phyloP scores from a whole-genome alignment of 202 grass and related monocot genomes.

The Hordeum pubiflorum region DNA sequence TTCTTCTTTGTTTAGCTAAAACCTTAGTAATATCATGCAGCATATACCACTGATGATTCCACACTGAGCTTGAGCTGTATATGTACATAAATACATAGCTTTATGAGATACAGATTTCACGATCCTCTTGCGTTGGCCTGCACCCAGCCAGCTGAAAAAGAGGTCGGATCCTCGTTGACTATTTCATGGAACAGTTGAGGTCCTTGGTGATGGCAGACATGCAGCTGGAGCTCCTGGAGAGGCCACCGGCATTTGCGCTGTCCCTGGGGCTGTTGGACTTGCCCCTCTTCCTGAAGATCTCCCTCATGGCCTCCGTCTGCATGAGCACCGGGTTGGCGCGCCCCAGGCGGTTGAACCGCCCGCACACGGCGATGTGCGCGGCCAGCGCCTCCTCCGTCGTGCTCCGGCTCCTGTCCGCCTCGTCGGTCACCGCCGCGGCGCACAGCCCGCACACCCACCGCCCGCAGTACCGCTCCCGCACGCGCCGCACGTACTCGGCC shows the following conservation, averaged over 20 bases:
- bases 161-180: background rate
- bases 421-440: constrained; percentile 54
- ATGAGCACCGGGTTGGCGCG: constrained; percentile 67
- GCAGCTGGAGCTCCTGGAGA: constrained; percentile 79
- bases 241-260: background rate
- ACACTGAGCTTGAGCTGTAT: background rate
- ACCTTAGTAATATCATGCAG: background rate
- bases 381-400: constrained; percentile 47
- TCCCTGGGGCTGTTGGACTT: constrained; percentile 44
- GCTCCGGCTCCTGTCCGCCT: constrained; percentile 35
- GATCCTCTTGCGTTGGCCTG: background rate
- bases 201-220: constrained; percentile 75
- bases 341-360: constrained; percentile 53
- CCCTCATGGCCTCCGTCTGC: constrained; percentile 82
- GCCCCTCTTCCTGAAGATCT: constrained; percentile 63
- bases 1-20: background rate
- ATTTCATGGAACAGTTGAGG: constrained; percentile 15
- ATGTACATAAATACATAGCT: background rate
- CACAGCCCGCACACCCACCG: constrained; percentile 72
- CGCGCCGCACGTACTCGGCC: constrained; percentile 47
- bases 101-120: background rate
- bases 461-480: constrained; percentile 60
- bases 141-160: background rate
- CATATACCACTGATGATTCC: background rate
- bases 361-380: constrained; percentile 65